phyloP scores from a whole-genome alignment of 805 yeast genomes.

The Clavispora fructus region DNA sequence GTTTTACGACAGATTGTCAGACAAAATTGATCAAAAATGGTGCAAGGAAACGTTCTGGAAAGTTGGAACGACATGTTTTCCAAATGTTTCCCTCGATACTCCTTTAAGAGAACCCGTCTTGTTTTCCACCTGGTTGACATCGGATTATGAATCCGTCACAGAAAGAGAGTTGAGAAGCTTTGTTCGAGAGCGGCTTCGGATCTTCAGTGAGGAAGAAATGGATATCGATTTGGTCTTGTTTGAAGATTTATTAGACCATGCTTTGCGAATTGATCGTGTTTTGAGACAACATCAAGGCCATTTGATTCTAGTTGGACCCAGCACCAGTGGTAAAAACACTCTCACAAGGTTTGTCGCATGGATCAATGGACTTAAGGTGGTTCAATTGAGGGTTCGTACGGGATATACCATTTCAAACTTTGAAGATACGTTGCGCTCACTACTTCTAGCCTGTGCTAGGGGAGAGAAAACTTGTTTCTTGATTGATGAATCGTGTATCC shows the following conservation, averaged over 20 bases:
- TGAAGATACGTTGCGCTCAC: slow-evolving; percentile 53
- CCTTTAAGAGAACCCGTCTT: slow-evolving; percentile 50
- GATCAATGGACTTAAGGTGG: slow-evolving; percentile 71
- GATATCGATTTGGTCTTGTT: slow-evolving; percentile 57
- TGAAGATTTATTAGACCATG: slow-evolving; percentile 68
- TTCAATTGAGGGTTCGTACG: slow-evolving; percentile 53
- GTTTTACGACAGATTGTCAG: slow-evolving; percentile 67
- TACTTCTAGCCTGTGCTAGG: slow-evolving; percentile 41
- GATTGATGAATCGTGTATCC: slow-evolving; percentile 73
- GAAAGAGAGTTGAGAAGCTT: slow-evolving; percentile 46
- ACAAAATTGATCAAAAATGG: slow-evolving; percentile 42
- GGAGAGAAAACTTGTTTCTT: slow-evolving; percentile 67
- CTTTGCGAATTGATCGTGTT: slow-evolving; percentile 75
- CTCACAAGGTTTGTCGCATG: slow-evolving; percentile 80
- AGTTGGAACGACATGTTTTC: slow-evolving; percentile 39
- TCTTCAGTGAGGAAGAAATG: slow-evolving; percentile 75
- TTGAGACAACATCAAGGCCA: slow-evolving; percentile 87
- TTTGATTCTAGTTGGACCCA: slow-evolving; percentile 74
- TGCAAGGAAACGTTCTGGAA: slow-evolving; percentile 34
- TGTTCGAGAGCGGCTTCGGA: slow-evolving; percentile 55
- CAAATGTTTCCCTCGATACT: slow-evolving; percentile 31
- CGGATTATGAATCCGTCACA: slow-evolving; percentile 53
- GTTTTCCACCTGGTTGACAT: slow-evolving; percentile 71
- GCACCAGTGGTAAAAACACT: slow-evolving; percentile 78
- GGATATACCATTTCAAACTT: slow-evolving; percentile 58